phyloP scores from a whole-genome alignment of 345 rosid genomes.

The Citrus glauca region DNA sequence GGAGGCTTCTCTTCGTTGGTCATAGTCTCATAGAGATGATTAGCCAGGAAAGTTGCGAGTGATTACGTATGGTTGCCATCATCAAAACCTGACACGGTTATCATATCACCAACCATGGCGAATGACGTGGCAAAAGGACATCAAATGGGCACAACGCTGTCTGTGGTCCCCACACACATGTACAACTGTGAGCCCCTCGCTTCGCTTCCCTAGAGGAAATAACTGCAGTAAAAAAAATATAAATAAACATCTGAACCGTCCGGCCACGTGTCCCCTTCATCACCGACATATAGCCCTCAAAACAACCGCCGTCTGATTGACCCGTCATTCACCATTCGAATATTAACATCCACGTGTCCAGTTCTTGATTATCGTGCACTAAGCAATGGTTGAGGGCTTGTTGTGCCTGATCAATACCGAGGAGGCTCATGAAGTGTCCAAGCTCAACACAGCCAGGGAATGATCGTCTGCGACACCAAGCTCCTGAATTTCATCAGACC shows the following conservation, averaged over 20 bases:
- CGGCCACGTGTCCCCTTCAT: slow-evolving; percentile 40
- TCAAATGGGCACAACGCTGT: slow-evolving; percentile 8
- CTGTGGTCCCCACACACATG: slow-evolving; percentile 7
- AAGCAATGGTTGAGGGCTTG: neutral
- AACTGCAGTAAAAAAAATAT: neutral
- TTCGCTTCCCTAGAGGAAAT: neutral
- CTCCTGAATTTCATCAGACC: neutral
- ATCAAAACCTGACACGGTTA: slow-evolving; percentile 21
- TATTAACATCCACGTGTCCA: slow-evolving; percentile 24
- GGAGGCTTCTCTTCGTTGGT: neutral
- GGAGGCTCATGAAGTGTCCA: too few species aligned
- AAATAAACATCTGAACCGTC: slow-evolving; percentile 20
- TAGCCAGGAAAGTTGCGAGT: neutral
- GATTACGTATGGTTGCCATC: slow-evolving; percentile 33
- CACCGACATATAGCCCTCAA: slow-evolving; percentile 30
- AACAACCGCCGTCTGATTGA: slow-evolving; percentile 27
- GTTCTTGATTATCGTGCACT: neutral
- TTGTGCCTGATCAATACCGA: neutral
- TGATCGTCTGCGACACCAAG: neutral
- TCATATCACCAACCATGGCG: slow-evolving; percentile 20
- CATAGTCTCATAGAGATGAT: too few species aligned
- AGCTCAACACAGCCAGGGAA: neutral
- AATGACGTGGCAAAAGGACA: slow-evolving; percentile 27
- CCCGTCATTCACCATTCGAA: slow-evolving; percentile 13
- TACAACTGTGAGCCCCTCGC: neutral